These are phyloP conservation scores for Strobilomyces dryophilus DNA, from an alignment of 768 basidiomycete species.

Conservation along the genomic window DNA sequence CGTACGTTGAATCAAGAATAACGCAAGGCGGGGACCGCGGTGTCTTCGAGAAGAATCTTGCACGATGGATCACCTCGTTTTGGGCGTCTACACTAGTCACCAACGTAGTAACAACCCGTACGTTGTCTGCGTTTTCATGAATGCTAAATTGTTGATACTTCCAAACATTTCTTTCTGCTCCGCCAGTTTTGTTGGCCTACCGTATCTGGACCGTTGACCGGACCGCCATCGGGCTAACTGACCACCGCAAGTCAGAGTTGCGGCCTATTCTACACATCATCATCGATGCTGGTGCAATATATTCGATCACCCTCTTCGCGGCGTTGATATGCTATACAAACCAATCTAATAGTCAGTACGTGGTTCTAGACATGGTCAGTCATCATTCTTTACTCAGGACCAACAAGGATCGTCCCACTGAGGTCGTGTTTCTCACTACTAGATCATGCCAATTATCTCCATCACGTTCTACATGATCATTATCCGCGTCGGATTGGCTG, in stretches of 20 bases:
- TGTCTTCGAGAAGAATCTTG: constrained; percentile 26
- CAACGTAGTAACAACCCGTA: constrained; percentile 32
- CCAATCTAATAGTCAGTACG: constrained; percentile 30
- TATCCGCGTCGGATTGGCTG: constrained; percentile 31
- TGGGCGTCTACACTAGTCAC: constrained; percentile 30
- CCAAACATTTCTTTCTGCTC: background rate
- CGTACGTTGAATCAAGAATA: constrained; percentile 12
- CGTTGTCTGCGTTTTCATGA: background rate
- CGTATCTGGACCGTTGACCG: constrained; percentile 31
- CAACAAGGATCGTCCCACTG: background rate
- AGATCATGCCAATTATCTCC: constrained; percentile 38
- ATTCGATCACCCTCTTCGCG: constrained; percentile 33
- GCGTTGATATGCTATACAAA: constrained; percentile 29
- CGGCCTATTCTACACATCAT: constrained; percentile 26
- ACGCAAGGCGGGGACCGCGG: constrained; percentile 20
- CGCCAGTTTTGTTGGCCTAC: constrained; percentile 25
- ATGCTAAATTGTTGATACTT: background rate
- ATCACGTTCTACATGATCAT: constrained; percentile 44
- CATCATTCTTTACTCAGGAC: background rate
- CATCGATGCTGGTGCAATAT: constrained; percentile 37
- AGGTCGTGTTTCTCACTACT: background rate
- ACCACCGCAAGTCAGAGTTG: constrained; percentile 5
- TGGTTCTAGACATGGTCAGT: constrained; percentile 35
- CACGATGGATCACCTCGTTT: constrained; percentile 34
- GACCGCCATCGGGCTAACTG: constrained; percentile 13